These are phyloP conservation scores for Neophaeococcomyces aloes DNA, from an alignment of 2,329 filamentous ascomycete genomes.

Conservation along the genomic window DNA sequence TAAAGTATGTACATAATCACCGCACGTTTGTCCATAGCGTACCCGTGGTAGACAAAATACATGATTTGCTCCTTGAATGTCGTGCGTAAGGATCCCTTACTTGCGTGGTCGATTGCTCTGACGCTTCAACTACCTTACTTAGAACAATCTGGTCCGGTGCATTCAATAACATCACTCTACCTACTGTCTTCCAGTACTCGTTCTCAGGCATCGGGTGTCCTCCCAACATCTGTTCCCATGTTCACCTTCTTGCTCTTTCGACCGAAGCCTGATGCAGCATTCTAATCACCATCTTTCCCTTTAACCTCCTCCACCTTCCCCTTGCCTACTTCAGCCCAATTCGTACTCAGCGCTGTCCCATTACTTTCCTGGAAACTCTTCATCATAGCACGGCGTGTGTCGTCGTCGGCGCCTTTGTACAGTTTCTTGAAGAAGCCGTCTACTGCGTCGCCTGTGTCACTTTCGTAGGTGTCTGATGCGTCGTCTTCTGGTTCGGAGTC, in stretches of 20 bases:
- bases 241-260: background rate
- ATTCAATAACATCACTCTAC: too few relatives aligned
- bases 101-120: too few relatives aligned
- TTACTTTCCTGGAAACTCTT: conserved; percentile 94
- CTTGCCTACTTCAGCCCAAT: conserved; percentile 72
- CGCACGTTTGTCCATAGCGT: too few relatives aligned
- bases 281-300: conserved; percentile 12
- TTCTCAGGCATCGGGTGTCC: too few relatives aligned
- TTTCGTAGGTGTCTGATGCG: too few relatives aligned
- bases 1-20: too few relatives aligned
- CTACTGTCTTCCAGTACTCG: too few relatives aligned
- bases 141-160: too few relatives aligned
- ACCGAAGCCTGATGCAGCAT: background rate
- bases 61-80: too few relatives aligned
- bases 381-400: conserved; percentile 88
- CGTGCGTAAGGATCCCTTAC: too few relatives aligned
- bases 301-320: conserved; percentile 50
- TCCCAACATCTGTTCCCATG: background rate
- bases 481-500: conserved; percentile 47
- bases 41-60: too few relatives aligned
- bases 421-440: conserved; percentile 85
- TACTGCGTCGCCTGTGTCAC: conserved; percentile 56
- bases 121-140: too few relatives aligned
- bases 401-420: conserved; percentile 63
- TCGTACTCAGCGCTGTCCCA: conserved; percentile 82